Percentiles rank a stretch among this genome's conserved stretches.
Evolutionary conservation across 352 stramenopile genomes (phyloP).

Genomic region (Phytophthora hibernalis): DNA sequence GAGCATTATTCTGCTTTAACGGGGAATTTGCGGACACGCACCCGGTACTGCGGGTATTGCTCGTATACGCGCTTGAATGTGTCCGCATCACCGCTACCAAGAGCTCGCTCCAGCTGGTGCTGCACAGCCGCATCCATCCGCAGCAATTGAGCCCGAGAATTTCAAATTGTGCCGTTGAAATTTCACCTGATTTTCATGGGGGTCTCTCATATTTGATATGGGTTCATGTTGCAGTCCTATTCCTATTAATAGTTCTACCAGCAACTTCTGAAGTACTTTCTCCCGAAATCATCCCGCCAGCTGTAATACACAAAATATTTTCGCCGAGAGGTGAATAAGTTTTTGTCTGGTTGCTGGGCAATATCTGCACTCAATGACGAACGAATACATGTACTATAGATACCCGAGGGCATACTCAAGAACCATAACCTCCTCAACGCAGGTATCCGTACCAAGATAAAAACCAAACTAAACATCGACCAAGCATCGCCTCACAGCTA

Average conservation of each 20-base stretch:
- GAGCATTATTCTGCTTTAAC: constrained; percentile 1
- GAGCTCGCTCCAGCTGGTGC: constrained; percentile 30
- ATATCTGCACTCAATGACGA: neutral
- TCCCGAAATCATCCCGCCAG: too few relatives aligned
- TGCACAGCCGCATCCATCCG: constrained; percentile 17
- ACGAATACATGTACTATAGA: neutral
- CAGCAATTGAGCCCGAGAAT: constrained; percentile 2
- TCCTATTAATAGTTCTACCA: neutral
- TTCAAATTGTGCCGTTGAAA: constrained; percentile 9
- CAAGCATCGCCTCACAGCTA: neutral
- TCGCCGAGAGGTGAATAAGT: constrained; percentile 3
- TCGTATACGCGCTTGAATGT: constrained; percentile 32
- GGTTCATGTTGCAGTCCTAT: neutral
- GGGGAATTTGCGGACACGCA: constrained; percentile 10
- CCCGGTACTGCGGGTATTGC: constrained; percentile 32
- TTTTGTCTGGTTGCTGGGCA: neutral
- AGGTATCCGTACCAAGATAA: too few relatives aligned
- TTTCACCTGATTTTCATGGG: constrained; percentile 29
- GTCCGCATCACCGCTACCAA: constrained; percentile 24
- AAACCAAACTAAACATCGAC: neutral
- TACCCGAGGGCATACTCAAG: neutral
- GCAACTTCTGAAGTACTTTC: too few relatives aligned
- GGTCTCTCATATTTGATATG: constrained; percentile 13
- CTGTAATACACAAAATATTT: too few relatives aligned
- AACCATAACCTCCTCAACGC: too few relatives aligned